Base-by-base conservation (phyloP, 2,329 filamentous ascomycete species). In the Exophiala alcalophila region DNA sequence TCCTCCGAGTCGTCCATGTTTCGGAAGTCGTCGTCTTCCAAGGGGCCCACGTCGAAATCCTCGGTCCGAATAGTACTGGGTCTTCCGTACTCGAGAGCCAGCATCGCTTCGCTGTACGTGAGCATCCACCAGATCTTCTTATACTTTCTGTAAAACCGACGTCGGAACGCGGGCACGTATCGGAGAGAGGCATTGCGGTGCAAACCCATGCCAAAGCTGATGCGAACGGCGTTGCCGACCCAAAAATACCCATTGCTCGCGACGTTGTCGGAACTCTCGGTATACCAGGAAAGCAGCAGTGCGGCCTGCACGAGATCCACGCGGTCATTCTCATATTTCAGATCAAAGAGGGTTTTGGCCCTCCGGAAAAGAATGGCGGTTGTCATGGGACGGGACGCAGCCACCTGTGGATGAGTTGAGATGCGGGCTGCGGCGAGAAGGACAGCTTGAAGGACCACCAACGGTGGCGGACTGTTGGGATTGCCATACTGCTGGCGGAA, bases 401-500 rank as follows among this genome's bases (percentile, higher is more conserved):
- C 48, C 14, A 60, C 57, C 21, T 43, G 41, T 2, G 54, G 59
- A 37, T 61, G 57, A 6, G 28, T 32, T 16, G 40, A 54, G 7
- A 55, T 53, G 32, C 58, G 57, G 19, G 58, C 52, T 10, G 57
- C 55, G 3, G 54, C 60, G 2, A 60, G 42, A n/a, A 61, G 49
- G 2, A 62, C 53, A 5, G 50, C 42, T 32, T 62, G 60, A 6
- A 61, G 47, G 10, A 61, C 40, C n/a, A 62, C 37, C 5, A 62
- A 44, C 7, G 58, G 50, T 3, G 59, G 58, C 4, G 55, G 56
- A 12, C 11, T 21, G 11, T 53, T 47, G 2, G 62, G 52, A 12
- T 45, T 36, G 5, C 41, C 34, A 21, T 47, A 29, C 73, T 70
- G 68, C 2, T 61, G 57, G 67, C 75, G 73, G 52, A 77, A 77